phyloP scores from a whole-genome alignment of 2,329 filamentous ascomycete genomes.

The Exophiala sp. region DNA sequence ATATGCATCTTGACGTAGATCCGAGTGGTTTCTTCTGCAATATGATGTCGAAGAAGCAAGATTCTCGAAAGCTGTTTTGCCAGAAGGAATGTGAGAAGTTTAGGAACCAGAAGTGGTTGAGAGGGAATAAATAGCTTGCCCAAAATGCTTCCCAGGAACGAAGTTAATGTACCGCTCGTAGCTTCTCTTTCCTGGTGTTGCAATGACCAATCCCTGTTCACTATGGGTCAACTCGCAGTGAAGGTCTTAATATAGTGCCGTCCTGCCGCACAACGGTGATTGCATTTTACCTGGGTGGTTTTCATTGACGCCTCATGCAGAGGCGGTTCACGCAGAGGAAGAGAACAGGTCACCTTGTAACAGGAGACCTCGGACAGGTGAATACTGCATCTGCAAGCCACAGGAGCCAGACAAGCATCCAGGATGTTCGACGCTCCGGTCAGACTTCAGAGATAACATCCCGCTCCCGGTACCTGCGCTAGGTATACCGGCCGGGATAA shows the following conservation, averaged over 20 bases:
- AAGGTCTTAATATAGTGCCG: neutral
- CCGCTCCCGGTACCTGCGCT: neutral
- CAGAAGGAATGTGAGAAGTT: neutral
- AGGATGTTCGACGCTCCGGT: neutral
- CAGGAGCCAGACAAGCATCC: neutral
- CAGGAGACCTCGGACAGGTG: no score
- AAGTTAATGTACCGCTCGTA: no score
- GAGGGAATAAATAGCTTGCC: neutral
- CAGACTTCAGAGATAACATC: neutral
- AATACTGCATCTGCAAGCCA: neutral
- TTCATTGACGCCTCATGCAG: neutral
- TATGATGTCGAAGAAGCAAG: neutral
- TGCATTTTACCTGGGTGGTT: neutral
- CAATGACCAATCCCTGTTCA: no score
- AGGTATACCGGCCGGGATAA: no score
- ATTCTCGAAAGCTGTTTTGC: neutral
- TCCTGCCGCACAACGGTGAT: no score
- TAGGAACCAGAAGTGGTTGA: neutral
- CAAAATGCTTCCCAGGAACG: no score
- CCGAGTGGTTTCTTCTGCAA: neutral
- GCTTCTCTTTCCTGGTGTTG: no score
- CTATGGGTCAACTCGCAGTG: no score
- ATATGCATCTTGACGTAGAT: slow-evolving; percentile 6
- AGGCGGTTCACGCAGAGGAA: neutral
- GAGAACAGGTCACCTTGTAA: no score